Evolutionary conservation across 2,329 filamentous ascomycete species (phyloP), one percentile per base, ranked within the genome.

Genomic region (Fusarium sp.): DNA sequence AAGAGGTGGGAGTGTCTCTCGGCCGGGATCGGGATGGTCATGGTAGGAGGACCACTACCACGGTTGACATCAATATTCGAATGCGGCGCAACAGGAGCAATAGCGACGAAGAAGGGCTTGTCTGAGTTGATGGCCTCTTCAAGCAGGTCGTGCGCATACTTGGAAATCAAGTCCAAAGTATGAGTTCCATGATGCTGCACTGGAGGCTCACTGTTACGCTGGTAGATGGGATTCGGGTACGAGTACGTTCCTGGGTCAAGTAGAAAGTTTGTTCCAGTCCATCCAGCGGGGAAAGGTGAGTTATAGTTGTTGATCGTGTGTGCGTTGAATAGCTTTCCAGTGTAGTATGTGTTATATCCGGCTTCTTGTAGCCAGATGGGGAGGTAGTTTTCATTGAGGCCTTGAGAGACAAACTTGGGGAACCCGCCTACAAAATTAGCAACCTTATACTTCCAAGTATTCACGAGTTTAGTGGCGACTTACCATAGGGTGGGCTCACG

Each of bases 261-360:
- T 2, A 84, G 74, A 57, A 84, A 83, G 72, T 78, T 78, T 1
- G 72, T 78, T 8, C 85, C 86, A 14, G 86, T 92, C 85, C 90
- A 94, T 1, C 91, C 92, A 1, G 84, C 85, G 0, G 88, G 85
- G 48, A 83, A 86, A 0, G 91, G 88, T 5, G 85, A 83, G 77
- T 92, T 83, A 78, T 93, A 94, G 68, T 92, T 94, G 1, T 85
- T 77, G 2, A 88, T 84, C 0, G 84, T 88, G 61, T 93, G 91
- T 0, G 87, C 85, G 73, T 94, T 94, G 82, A 92, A 92, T 6
- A 94, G 84, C 78, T 95, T 94, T n/a, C 91, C 93, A 0, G 89
- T 90, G 76, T 94, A 94, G 77, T 93, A 94, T 0, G 92, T 94
- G 73, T 90, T 89, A 78, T 94, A 94, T 0, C 92, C 92, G 0